A percentile compares a stretch with the other conserved stretches of the same genome.
Conservation (phyloP, 257 asterid species). For the Fraxinus pennsylvanica region DNA sequence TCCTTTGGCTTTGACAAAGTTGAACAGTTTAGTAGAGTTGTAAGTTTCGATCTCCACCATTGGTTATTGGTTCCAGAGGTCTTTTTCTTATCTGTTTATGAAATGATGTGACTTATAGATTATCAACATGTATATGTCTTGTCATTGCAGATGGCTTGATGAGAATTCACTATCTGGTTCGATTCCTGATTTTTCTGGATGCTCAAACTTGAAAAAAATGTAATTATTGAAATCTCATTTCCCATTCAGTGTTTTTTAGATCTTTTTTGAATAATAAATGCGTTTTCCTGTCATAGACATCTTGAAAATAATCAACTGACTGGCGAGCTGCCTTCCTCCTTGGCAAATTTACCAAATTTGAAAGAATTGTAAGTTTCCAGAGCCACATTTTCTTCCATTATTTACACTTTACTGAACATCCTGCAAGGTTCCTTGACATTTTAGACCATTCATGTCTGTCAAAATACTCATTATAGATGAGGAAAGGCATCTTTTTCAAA, state of each 20-base stretch:
- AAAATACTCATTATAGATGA: neutral
- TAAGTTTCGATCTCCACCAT: conserved; percentile 39
- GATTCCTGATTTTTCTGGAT: conserved; percentile 90
- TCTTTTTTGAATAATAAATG: conserved; percentile 22
- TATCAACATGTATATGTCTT: conserved; percentile 12
- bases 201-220: conserved; percentile 77
- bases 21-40: conserved; percentile 69
- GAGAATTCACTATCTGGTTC: conserved; percentile 77
- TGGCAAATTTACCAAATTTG: conserved; percentile 62
- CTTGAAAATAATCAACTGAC: conserved; percentile 76
- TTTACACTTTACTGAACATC: neutral
- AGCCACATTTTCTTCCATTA: conserved; percentile 11
- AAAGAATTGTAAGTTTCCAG: conserved; percentile 79
- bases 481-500: neutral
- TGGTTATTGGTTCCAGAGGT: neutral
- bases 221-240: conserved; percentile 29
- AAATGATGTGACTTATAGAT: conserved; percentile 12
- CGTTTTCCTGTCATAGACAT: conserved; percentile 58
- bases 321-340: conserved; percentile 73
- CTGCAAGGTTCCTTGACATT: neutral
- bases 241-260: neutral
- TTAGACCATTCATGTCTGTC: neutral
- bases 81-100: conserved; percentile 4
- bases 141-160: conserved; percentile 83
- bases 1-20: conserved; percentile 59